phyloP scores from a whole-genome alignment of 768 basidiomycete genomes.

The Podaxis pistillaris region DNA sequence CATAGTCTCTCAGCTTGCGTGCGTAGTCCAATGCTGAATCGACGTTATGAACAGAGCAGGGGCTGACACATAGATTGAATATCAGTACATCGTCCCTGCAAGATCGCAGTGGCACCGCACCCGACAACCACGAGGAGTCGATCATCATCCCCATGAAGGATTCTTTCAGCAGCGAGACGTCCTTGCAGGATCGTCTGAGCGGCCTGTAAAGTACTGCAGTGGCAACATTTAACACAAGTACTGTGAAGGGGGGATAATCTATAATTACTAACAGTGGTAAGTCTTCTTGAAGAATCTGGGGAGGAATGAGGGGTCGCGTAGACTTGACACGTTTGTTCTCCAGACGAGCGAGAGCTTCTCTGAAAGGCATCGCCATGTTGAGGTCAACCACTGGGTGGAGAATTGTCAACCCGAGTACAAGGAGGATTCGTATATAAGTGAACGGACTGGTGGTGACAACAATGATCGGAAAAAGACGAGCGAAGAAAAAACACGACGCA shows the following conservation, averaged over 20 bases:
- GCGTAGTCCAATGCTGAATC: conserved; percentile 89
- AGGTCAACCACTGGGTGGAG: conserved; percentile 43
- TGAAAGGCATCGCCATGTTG: conserved; percentile 71
- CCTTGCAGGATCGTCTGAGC: conserved; percentile 92
- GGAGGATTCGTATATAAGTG: neutral
- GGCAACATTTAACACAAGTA: neutral
- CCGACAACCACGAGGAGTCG: conserved; percentile 90
- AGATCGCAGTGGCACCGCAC: conserved; percentile 36
- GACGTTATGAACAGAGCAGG: conserved; percentile 93
- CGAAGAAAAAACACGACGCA: neutral
- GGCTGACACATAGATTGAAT: conserved; percentile 39
- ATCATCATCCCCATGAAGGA: conserved; percentile 87
- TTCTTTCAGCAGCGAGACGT: conserved; percentile 71
- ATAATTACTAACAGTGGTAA: conserved; percentile 64
- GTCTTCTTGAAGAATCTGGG: conserved; percentile 93
- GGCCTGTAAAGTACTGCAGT: conserved; percentile 63
- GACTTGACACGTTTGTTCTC: conserved; percentile 87
- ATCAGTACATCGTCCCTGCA: neutral
- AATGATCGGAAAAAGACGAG: neutral
- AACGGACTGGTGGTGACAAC: conserved; percentile 1
- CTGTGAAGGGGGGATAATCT: neutral
- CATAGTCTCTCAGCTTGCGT: conserved; percentile 72
- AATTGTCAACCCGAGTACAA: neutral
- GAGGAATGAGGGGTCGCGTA: conserved; percentile 88
- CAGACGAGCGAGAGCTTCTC: conserved; percentile 74